These are phyloP conservation scores for Puya raimondii DNA, from an alignment of 176 grass and related monocot species.

Conservation along the genomic window DNA sequence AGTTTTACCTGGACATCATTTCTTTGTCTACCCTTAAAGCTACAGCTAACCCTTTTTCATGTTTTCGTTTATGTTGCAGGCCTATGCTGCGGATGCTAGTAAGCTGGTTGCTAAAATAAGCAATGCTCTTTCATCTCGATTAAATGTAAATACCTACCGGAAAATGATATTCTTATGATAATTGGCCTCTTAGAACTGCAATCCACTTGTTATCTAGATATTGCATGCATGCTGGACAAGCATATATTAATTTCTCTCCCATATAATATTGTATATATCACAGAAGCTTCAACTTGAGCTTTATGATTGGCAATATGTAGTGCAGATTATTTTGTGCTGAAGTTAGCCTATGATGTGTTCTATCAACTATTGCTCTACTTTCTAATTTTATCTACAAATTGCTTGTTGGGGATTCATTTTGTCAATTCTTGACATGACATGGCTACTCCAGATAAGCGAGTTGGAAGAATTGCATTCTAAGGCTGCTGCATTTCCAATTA, in stretches of 20 bases:
- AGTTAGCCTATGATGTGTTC: background rate
- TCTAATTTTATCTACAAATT: background rate
- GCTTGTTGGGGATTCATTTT: background rate
- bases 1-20: background rate
- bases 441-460: slow-evolving; percentile 45
- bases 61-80: slow-evolving; percentile 37
- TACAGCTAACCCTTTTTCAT: slow-evolving; percentile 17
- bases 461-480: slow-evolving; percentile 57
- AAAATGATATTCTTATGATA: background rate
- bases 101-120: slow-evolving; percentile 54
- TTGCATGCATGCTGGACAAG: background rate
- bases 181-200: no score
- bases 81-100: slow-evolving; percentile 44
- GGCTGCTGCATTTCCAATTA: slow-evolving; percentile 51
- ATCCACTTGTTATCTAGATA: background rate
- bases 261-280: background rate
- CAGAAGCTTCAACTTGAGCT: background rate
- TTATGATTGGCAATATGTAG: background rate
- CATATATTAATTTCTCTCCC: background rate
- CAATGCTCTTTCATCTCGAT: slow-evolving; percentile 46
- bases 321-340: background rate
- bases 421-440: slow-evolving; percentile 17
- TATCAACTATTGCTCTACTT: background rate
- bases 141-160: slow-evolving; percentile 39
- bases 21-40: slow-evolving; percentile 6